Percentiles rank a stretch among this genome's conserved stretches.
phyloP scores from a whole-genome alignment of 2,329 filamentous ascomycete species.

The Clonostachys rhizophaga region DNA sequence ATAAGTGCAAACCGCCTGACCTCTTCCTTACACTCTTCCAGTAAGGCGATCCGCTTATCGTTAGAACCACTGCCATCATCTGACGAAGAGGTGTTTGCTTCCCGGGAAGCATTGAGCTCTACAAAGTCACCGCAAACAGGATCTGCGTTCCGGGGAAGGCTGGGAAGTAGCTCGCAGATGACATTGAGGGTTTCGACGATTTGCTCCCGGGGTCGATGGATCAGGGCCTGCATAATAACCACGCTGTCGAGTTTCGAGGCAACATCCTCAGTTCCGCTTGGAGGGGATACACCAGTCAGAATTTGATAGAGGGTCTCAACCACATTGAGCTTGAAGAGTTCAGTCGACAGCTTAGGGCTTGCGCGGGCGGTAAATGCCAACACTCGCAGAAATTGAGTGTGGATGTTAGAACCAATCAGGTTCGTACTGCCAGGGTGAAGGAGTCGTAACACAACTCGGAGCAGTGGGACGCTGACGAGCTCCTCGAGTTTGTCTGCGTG shows the following conservation, averaged over 20 bases:
- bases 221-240: conserved; percentile 96
- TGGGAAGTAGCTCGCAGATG: conserved; percentile 88
- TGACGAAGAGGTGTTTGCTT: not conserved
- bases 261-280: conserved; percentile 70
- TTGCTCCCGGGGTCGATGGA: conserved; percentile 91
- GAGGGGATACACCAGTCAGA: conserved; percentile 89
- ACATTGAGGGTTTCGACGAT: conserved; percentile 97
- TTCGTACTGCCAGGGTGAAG: conserved; percentile 93
- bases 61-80: conserved; percentile 44
- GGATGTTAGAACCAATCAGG: conserved; percentile 86
- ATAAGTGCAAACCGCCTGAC: conserved; percentile 91
- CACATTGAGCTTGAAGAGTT: conserved; percentile 92
- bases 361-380: conserved; percentile 86
- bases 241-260: conserved; percentile 90
- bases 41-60: conserved; percentile 75
- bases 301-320: conserved; percentile 98
- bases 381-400: conserved; percentile 92
- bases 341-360: conserved; percentile 80
- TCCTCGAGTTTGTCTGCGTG: conserved; percentile 86
- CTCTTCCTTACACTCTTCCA: conserved; percentile 79
- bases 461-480: conserved; percentile 80
- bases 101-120: conserved; percentile 15
- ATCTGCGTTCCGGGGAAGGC: conserved; percentile 54
- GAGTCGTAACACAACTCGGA: conserved; percentile 79
- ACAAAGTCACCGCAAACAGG: conserved; percentile 35